Conservation (phyloP, 2,329 filamentous ascomycete species). For the Pseudocercospora vitis region DNA sequence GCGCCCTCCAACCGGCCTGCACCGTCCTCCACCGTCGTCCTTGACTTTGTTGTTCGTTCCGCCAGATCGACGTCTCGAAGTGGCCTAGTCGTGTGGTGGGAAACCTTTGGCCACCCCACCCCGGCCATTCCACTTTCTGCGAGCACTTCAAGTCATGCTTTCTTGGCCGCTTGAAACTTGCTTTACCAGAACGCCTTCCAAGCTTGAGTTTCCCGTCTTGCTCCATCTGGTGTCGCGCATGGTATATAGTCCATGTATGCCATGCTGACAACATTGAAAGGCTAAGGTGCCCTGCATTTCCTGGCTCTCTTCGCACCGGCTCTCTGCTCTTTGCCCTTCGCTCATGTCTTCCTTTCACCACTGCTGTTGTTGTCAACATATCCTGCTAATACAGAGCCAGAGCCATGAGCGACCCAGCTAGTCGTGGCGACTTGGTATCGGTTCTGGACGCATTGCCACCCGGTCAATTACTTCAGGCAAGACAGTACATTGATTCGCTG, state of each 20-base stretch:
- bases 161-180: slow-evolving; percentile 16
- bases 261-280: slow-evolving; percentile 16
- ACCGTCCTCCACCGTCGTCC: too few species aligned
- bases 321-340: not conserved
- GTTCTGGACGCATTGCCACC: slow-evolving; percentile 12
- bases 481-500: slow-evolving; percentile 15
- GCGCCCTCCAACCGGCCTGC: too few species aligned
- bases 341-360: not conserved
- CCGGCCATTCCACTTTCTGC: slow-evolving; percentile 5
- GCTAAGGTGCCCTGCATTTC: slow-evolving; percentile 16
- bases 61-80: slow-evolving; percentile 4
- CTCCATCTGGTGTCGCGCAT: slow-evolving; percentile 15
- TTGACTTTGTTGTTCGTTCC: too few species aligned
- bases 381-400: slow-evolving; percentile 2
- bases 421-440: slow-evolving; percentile 4
- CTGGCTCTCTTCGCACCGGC: too few species aligned
- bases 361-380: not conserved
- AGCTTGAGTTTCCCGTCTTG: slow-evolving; percentile 12
- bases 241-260: slow-evolving; percentile 15
- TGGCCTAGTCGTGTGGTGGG: not conserved
- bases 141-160: slow-evolving; percentile 8
- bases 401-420: slow-evolving; percentile 4
- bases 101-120: not conserved
- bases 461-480: slow-evolving; percentile 15
- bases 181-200: slow-evolving; percentile 10